These are phyloP conservation scores for Fusarium sp. DNA, from an alignment of 2,329 filamentous ascomycete species.

Conservation along the genomic window DNA sequence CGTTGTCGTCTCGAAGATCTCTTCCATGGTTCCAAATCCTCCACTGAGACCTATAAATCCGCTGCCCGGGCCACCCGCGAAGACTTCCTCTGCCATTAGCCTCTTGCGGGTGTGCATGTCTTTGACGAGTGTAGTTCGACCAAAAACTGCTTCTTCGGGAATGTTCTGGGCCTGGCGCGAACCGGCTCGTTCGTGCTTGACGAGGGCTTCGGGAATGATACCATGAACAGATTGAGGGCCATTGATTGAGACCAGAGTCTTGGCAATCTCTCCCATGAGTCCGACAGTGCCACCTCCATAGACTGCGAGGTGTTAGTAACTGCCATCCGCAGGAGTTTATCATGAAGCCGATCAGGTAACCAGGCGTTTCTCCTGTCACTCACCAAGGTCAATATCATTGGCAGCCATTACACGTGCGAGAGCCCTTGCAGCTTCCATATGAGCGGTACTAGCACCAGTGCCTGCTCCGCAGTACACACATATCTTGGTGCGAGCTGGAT, in stretches of 20 bases:
- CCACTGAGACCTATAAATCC: constrained; percentile 91
- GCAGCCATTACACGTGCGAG: constrained; percentile 79
- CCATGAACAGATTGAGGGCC: constrained; percentile 88
- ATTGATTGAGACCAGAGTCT: constrained; percentile 82
- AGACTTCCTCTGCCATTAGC: constrained; percentile 89
- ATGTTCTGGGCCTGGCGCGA: constrained; percentile 62
- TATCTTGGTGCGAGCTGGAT: constrained; percentile 68
- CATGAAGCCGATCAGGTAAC: no score
- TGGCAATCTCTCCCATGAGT: constrained; percentile 93
- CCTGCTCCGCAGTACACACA: constrained; percentile 95
- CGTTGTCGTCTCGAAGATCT: constrained; percentile 88
- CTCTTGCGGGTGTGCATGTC: constrained; percentile 98
- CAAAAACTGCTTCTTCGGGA: constrained; percentile 74
- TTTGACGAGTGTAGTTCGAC: constrained; percentile 84
- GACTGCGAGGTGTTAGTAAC: constrained; percentile 57
- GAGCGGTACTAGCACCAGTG: constrained; percentile 74
- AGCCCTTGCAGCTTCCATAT: constrained; percentile 80
- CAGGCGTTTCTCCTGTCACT: no score
- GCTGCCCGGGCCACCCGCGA: constrained; percentile 83
- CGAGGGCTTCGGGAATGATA: constrained; percentile 88
- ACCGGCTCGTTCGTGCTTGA: constrained; percentile 78
- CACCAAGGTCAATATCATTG: constrained; percentile 78
- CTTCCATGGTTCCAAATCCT: constrained; percentile 95
- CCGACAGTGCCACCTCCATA: constrained; percentile 96
- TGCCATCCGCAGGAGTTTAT: no score